A percentile compares a stretch with the other conserved stretches of the same genome.
These are phyloP conservation scores for Pelargonium fulgidum DNA, from an alignment of 441 rosid genomes.

Conservation along the genomic window DNA sequence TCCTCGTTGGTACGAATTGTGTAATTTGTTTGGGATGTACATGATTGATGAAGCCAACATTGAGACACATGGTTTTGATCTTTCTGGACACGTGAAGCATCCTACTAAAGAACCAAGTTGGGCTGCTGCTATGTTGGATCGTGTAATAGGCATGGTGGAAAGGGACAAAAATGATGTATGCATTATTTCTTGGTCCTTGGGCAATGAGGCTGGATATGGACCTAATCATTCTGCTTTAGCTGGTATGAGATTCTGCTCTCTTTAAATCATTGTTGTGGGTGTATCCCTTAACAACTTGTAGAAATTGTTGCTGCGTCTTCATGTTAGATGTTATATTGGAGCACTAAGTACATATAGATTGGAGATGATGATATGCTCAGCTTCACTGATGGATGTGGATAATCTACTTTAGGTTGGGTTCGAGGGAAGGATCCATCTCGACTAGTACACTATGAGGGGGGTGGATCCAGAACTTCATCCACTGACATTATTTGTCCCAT, in stretches of 20 bases:
- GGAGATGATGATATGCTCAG: background rate
- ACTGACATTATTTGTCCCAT: constrained; percentile 95
- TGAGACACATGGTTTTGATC: constrained; percentile 93
- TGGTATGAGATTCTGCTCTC: constrained; percentile 40
- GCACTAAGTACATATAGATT: background rate
- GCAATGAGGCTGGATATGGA: constrained; percentile 92
- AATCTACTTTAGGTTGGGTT: constrained; percentile 65
- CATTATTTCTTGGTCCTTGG: constrained; percentile 90
- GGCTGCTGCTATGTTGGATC: constrained; percentile 93
- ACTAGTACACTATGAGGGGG: constrained; percentile 88
- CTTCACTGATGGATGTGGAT: constrained; percentile 19
- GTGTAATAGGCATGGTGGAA: constrained; percentile 96
- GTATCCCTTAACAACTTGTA: constrained; percentile 13
- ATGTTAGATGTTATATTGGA: background rate
- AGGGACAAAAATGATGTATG: constrained; percentile 94
- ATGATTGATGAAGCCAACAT: constrained; percentile 99
- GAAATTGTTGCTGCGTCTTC: background rate
- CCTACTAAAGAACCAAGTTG: constrained; percentile 80
- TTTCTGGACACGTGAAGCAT: constrained; percentile 72
- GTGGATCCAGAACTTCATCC: constrained; percentile 85
- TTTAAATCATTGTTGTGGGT: constrained; percentile 5
- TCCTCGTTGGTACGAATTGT: constrained; percentile 94
- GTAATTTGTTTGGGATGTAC: constrained; percentile 93
- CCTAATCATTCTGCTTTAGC: constrained; percentile 97
- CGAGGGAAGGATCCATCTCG: constrained; percentile 81